Percentiles rank a stretch among this genome's conserved stretches.
Conservation (phyloP, 805 yeast genomes). For the Lipomyces chichibuensis region DNA sequence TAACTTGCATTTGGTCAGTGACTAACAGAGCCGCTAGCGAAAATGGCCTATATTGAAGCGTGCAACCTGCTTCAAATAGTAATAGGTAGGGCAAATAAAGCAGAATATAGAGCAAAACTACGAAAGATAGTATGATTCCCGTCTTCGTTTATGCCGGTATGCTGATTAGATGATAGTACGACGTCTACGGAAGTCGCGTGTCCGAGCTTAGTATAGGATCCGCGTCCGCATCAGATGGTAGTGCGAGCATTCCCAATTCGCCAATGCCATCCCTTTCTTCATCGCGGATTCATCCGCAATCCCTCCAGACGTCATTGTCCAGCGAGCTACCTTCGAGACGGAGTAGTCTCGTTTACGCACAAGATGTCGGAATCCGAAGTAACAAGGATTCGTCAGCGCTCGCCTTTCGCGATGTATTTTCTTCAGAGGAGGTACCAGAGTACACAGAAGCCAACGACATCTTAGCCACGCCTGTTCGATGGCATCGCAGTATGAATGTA, state of each 20-base stretch:
- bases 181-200: constrained; percentile 11
- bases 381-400: neutral
- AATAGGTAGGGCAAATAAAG: constrained; percentile 2
- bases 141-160: too few relatives aligned
- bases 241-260: neutral
- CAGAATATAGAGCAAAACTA: constrained; percentile 6
- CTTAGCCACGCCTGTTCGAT: neutral
- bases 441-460: neutral
- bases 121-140: constrained; percentile 10
- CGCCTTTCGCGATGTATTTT: neutral
- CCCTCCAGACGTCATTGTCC: neutral
- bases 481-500: neutral
- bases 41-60: constrained; percentile 22
- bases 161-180: constrained; percentile 6
- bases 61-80: constrained; percentile 12
- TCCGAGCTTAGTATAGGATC: constrained; percentile 11
- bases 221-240: neutral
- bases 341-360: neutral
- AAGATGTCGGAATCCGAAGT: neutral
- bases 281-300: neutral
- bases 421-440: neutral
- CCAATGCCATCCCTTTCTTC: neutral
- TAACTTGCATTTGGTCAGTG: neutral
- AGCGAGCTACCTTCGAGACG: neutral
- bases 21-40: constrained; percentile 8